Evolutionary conservation across 2,329 filamentous ascomycete genomes (phyloP), one percentile per base, ranked within the genome.

Genomic region (Madurella fahalii): DNA sequence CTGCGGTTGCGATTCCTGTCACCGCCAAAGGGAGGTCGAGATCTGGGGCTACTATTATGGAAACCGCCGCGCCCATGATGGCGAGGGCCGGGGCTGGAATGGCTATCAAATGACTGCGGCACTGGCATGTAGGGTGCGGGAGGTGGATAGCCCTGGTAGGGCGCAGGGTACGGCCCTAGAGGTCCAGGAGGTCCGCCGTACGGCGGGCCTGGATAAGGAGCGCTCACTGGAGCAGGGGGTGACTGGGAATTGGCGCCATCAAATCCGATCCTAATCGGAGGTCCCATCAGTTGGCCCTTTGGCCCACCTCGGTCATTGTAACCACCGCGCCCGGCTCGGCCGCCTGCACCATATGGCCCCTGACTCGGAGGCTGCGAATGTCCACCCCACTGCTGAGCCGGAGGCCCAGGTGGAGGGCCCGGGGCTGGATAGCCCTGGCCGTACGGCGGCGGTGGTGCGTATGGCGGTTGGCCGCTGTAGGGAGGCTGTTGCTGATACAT

Each of bases 251-350:
- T 63, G 16, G 58, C 58, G 49, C 69, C 70, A 47, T 81, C 78
- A 67, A 79, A 80, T 3, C 78, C 77, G 72, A 81, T 79, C 52
- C 74, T 74, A 59, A 82, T 77, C 2, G 78, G 77, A 34, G 78
- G 77, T 0, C 76, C 81, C 80, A 78, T 79, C 62, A 76, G 71
- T 65, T 67, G 68, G 1, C 66, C 58, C 50, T 69, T 69, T 12
- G 64, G 53, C 4, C 60, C 76, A 68, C 70, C 65, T 31, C 72
- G 68, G 39, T 71, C 69, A 58, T 76, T 72, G 48, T 74, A 71
- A 31, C 67, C 67, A 44, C 72, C 69, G 50, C 72, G 70, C 32
- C 71, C 70, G 57, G 71, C 68, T 18, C 69, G 65, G 58, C 77
- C 76, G 44, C 69, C 69, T 61, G 67, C 67, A 57, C 67, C 69